phyloP scores from a whole-genome alignment of 106 monocot genomes.

The Acanthochlamys bracteata region DNA sequence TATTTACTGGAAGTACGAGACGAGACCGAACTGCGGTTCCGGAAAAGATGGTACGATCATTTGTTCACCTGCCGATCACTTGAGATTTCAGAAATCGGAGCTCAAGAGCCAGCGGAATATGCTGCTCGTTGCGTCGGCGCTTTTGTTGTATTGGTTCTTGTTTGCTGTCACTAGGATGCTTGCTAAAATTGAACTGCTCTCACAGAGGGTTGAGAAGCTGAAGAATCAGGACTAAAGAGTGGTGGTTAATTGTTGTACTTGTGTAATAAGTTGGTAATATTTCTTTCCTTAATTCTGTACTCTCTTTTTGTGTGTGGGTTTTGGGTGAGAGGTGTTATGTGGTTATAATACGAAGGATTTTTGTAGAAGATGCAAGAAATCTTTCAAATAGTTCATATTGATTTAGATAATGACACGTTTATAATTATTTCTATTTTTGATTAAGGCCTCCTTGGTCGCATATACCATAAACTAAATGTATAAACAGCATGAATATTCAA shows the following conservation, averaged over 20 bases:
- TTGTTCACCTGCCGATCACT: slow-evolving; percentile 25
- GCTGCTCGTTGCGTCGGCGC: slow-evolving; percentile 57
- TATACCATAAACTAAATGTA: too few species aligned
- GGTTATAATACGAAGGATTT: too few species aligned
- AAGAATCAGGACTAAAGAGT: slow-evolving; percentile 30
- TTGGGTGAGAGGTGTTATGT: too few species aligned
- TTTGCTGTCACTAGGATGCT: slow-evolving; percentile 54
- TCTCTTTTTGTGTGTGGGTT: not conserved
- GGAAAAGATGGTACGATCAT: not conserved
- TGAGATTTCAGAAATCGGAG: slow-evolving; percentile 64
- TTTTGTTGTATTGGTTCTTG: slow-evolving; percentile 69
- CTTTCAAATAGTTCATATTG: too few species aligned
- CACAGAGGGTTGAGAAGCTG: slow-evolving; percentile 53
- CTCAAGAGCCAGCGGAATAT: slow-evolving; percentile 85
- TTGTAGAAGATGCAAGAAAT: too few species aligned
- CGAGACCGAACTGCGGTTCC: not conserved
- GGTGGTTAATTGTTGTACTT: not conserved
- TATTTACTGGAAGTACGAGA: slow-evolving; percentile 10
- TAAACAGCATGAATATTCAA: too few species aligned
- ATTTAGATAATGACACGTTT: too few species aligned
- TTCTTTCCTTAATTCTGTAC: not conserved
- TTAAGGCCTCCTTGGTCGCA: too few species aligned
- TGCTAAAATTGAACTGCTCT: slow-evolving; percentile 34
- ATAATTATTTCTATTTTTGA: too few species aligned
- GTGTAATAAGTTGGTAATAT: not conserved